Evolutionary conservation across 2,329 filamentous ascomycete species (phyloP), one percentile per base, ranked within the genome.

Genomic region (Colletotrichum sp.): DNA sequence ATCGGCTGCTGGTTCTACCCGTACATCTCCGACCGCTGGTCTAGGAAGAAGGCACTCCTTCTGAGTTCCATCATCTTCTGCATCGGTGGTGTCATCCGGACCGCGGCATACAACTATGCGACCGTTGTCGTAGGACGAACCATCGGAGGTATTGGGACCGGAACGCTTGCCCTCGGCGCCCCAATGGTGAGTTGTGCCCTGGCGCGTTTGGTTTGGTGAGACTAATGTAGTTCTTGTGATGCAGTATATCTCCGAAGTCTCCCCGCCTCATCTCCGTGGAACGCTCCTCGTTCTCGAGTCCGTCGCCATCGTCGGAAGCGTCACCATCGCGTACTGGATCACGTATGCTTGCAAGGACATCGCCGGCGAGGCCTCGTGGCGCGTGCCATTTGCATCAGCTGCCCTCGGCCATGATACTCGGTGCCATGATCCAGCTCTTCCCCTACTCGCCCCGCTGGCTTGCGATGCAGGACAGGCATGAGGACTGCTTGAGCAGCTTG

Each of bases 301-400:
- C 5, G 86, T 90, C 78, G 88, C 85, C 6, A 83, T 90, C 72
- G 88, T 90, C 59, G 87, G 87, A 65, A 91, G 89, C 6, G 87
- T 87, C 72, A 86, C 90, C 4, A 82, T 90, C 32, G 86, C 88
- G 3, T 91, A 87, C 79, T 91, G 87, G 87, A 89, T 89, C 44
- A 89, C 88, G 0, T 91, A 90, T 73, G 90, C 86, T 2, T 90
- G 88, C 1, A 82, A 84, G 8, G 83, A 85, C 75, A 85, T 89
- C 60, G 74, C 81, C 1, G 80, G 84, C 44, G 84, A 87, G 78
- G 84, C 83, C 80, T 80, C 84, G 4, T 89, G 86, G 79, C 84
- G 87, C 9, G 82, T 90, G 0, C 88, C 88, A 0, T 88, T 89
- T 74, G 82, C 85, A 89, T 5, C 88, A 90, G 75, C 86, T 87